Base-by-base conservation (phyloP, 495 filamentous ascomycete species). In the Penicillium mononematosum region DNA sequence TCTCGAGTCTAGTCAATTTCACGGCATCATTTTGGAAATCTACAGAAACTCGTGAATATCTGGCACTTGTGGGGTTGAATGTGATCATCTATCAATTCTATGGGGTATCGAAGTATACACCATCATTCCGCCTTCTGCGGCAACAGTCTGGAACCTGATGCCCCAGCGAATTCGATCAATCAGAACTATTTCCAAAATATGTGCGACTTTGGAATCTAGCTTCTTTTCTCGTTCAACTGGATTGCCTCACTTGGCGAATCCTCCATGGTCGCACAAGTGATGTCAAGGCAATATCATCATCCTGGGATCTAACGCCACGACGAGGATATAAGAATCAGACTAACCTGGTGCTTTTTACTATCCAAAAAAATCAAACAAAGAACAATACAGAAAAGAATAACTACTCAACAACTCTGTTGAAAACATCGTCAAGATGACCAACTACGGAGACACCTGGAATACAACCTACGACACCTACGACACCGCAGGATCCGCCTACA, bases 361-460 rank as follows among this genome's bases (percentile, higher is more conserved):
- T 25, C 7, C 27, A 9, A 49, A 17, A 17, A 6, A 5, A 25
- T 3, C 1, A 55, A 11, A 6, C 2, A 36, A 31, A 50, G 10
- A 42, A 52, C 5, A 22, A 22, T 10, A 50, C 11, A 4, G 25
- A 50, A 11, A 19, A 39, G 0, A 24, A 17, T 20, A 25, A 36
- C 2, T 27, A 10, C 24, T 12, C 17, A 24, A 19, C 16, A 17
- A 5, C 19, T 55, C 20, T 39, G 14, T 19, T 38, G 47, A 25
- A 52, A 22, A 51, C 25, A 53, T n/a, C 41, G 14, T 44, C 55
- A 70, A 63, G 44, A 70, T 70, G 68, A 59, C 59, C 17, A 29
- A 56, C 42, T 55, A 60, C 60, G 56, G 50, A 45, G 56, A 61
- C 54, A 38, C 46, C 20, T 50, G 46, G 46, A 55, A 52, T 20